phyloP scores from a whole-genome alignment of 805 yeast species.

The Zygoascus tannicola region DNA sequence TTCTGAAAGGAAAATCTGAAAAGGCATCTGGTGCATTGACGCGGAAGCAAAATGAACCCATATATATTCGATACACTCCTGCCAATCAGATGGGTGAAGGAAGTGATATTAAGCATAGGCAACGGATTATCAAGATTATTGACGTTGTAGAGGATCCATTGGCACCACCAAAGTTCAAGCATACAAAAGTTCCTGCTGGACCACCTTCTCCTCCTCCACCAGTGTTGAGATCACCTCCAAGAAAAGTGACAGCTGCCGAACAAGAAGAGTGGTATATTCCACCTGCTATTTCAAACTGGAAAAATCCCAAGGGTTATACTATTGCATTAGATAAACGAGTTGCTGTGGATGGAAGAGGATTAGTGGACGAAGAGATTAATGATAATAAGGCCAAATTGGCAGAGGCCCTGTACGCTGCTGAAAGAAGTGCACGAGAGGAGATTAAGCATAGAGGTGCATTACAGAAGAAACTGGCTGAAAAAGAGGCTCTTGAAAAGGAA shows the following conservation, averaged over 20 bases:
- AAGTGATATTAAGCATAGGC: constrained; percentile 21
- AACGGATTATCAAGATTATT: constrained; percentile 52
- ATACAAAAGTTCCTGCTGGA: constrained; percentile 61
- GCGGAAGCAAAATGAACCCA: constrained; percentile 29
- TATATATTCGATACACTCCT: constrained; percentile 39
- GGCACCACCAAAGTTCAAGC: constrained; percentile 69
- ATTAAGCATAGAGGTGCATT: constrained; percentile 42
- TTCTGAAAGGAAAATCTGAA: constrained; percentile 38
- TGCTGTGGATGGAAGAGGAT: constrained; percentile 39
- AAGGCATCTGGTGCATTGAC: constrained; percentile 21
- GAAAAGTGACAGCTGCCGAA: constrained; percentile 56
- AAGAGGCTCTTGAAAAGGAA: constrained; percentile 42
- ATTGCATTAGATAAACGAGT: constrained; percentile 72
- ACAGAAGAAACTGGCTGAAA: constrained; percentile 41
- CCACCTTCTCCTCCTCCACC: constrained; percentile 68
- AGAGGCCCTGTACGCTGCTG: constrained; percentile 65
- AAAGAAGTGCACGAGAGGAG: constrained; percentile 47
- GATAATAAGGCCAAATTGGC: constrained; percentile 55
- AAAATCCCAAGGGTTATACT: constrained; percentile 83
- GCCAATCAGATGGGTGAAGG: constrained; percentile 27
- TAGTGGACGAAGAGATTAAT: constrained; percentile 35
- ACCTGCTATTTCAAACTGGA: constrained; percentile 89
- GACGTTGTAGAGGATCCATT: constrained; percentile 72
- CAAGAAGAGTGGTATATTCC: constrained; percentile 81
- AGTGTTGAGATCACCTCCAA: constrained; percentile 41